Evolutionary conservation across 192 early-diverging fungal genomes (phyloP).

Genomic region (Diversispora epigaea): DNA sequence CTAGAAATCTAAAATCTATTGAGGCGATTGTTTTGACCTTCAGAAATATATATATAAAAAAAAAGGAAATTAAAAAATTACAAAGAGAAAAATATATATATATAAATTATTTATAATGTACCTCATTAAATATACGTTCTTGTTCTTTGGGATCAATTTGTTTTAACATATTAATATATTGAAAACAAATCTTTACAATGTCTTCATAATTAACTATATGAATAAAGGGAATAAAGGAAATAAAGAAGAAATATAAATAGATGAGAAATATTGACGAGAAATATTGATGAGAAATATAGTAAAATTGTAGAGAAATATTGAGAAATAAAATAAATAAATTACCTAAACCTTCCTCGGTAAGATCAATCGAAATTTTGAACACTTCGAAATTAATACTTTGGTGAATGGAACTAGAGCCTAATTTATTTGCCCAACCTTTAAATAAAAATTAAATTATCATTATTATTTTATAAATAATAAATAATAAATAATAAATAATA

Average conservation of each 20-base stretch:
- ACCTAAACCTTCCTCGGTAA: constrained; percentile 80
- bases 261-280: background rate
- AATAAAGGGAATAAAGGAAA: too few relatives aligned
- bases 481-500: background rate
- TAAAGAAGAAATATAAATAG: background rate
- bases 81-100: background rate
- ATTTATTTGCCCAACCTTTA: constrained; percentile 75
- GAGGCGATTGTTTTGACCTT: constrained; percentile 49
- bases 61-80: background rate
- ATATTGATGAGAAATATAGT: background rate
- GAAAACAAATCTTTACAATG: constrained; percentile 78
- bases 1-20: constrained; percentile 69
- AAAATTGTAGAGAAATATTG: background rate
- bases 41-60: background rate
- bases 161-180: constrained; percentile 84
- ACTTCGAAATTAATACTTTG: constrained; percentile 75
- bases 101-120: constrained; percentile 24
- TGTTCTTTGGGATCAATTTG: constrained; percentile 56
- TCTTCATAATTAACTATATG: constrained; percentile 65
- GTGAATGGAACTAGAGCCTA: constrained; percentile 64
- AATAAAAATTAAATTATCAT: too few relatives aligned
- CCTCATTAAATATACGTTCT: constrained; percentile 82
- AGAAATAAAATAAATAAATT: background rate
- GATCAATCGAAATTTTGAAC: constrained; percentile 78
- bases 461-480: background rate